These are phyloP conservation scores for Exophiala oligosperma DNA, from an alignment of 2,329 filamentous ascomycete genomes.

Conservation along the genomic window DNA sequence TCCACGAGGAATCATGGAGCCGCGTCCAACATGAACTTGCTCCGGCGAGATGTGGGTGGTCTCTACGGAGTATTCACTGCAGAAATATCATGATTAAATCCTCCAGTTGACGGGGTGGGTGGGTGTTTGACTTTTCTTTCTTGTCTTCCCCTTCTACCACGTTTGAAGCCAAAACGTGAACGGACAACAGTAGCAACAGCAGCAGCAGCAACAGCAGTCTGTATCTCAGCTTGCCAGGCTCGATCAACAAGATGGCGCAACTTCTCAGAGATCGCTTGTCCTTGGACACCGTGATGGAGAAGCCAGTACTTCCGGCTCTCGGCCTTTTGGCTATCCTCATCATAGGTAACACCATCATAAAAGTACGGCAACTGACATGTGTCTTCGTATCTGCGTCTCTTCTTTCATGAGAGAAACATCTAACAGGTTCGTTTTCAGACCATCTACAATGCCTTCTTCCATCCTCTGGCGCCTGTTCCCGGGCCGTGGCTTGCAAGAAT, in stretches of 20 bases:
- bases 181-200: neutral
- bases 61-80: too few species aligned
- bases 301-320: neutral
- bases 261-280: neutral
- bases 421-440: neutral
- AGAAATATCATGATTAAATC: too few species aligned
- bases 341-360: neutral
- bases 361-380: neutral
- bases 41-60: too few species aligned
- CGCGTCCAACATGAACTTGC: too few species aligned
- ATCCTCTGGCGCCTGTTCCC: conserved; percentile 9
- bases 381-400: too few species aligned
- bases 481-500: conserved; percentile 16
- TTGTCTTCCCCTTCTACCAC: too few species aligned
- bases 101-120: too few species aligned
- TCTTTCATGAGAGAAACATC: neutral
- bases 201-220: neutral
- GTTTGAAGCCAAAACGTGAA: neutral
- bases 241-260: neutral
- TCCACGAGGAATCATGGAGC: too few species aligned
- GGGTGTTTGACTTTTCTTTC: too few species aligned
- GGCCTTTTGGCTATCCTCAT: neutral
- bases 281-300: neutral
- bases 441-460: conserved; percentile 14
- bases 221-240: too few species aligned